These are phyloP conservation scores for Gossypium laxum DNA, from an alignment of 441 rosid genomes.

Conservation along the genomic window DNA sequence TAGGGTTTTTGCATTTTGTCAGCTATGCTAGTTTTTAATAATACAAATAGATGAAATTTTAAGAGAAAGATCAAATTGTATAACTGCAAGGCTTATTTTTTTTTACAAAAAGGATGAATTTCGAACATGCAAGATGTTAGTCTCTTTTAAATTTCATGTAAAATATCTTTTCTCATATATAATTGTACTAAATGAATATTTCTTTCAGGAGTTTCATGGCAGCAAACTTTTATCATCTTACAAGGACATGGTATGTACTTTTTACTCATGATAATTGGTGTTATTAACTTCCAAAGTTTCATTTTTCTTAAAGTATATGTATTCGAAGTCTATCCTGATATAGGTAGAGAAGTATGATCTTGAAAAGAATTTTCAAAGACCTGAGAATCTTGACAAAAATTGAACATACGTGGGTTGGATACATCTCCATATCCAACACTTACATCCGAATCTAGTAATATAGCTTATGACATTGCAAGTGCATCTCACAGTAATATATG, in stretches of 20 bases:
- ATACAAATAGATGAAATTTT: no score
- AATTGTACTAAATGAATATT: background rate
- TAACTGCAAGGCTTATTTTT: background rate
- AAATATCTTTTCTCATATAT: background rate
- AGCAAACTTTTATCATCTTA: slow-evolving; percentile 51
- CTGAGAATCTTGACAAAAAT: background rate
- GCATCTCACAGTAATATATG: background rate
- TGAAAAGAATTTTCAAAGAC: background rate
- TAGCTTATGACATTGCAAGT: background rate
- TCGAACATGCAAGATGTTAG: background rate
- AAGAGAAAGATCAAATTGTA: no score
- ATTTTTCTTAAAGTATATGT: background rate
- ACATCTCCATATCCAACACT: background rate
- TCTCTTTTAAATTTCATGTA: background rate
- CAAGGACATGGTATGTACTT: slow-evolving; percentile 56
- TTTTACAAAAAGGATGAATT: background rate
- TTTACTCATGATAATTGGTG: background rate
- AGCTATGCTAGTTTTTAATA: no score
- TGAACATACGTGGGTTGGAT: background rate
- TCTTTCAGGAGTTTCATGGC: slow-evolving; percentile 43
- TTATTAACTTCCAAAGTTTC: background rate
- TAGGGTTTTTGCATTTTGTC: no score
- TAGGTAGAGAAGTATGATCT: background rate
- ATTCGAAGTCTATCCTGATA: background rate
- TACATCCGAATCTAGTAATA: background rate